phyloP scores from a whole-genome alignment of 225 moss, liverwort and hornwort genomes.

The Asterella californica region DNA sequence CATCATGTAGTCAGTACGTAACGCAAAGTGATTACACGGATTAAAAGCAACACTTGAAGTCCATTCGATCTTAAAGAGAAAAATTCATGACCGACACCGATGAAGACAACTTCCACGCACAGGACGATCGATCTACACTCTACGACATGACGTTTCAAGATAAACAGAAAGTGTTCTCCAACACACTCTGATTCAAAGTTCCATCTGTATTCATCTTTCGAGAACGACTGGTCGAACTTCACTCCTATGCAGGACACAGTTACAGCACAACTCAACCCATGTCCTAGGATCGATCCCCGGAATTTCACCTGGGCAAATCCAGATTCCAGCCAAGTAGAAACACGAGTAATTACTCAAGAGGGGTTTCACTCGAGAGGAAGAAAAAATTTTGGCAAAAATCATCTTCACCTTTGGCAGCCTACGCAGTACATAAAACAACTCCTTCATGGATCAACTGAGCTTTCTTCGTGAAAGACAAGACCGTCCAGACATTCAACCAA shows the following conservation, averaged over 20 bases:
- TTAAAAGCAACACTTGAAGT: background rate
- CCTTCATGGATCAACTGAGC: no score
- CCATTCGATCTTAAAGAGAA: background rate
- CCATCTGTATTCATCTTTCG: background rate
- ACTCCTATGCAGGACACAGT: background rate
- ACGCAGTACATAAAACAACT: no score
- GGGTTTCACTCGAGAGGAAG: background rate
- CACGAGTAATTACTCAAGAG: background rate
- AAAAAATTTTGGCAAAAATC: no score
- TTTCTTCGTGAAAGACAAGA: background rate
- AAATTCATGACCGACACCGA: no score
- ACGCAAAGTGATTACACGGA: background rate
- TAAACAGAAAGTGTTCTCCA: no score
- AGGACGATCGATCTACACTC: background rate
- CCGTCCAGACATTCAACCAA: background rate
- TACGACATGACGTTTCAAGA: background rate
- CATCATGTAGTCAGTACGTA: background rate
- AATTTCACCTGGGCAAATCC: background rate
- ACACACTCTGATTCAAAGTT: no score
- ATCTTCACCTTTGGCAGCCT: no score
- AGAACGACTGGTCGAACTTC: background rate
- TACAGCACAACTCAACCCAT: background rate
- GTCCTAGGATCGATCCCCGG: background rate
- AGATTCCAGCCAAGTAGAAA: background rate
- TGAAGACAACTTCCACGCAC: background rate